Conservation (phyloP, 2,329 filamentous ascomycete species). For the Trichoderma aggressivum region DNA sequence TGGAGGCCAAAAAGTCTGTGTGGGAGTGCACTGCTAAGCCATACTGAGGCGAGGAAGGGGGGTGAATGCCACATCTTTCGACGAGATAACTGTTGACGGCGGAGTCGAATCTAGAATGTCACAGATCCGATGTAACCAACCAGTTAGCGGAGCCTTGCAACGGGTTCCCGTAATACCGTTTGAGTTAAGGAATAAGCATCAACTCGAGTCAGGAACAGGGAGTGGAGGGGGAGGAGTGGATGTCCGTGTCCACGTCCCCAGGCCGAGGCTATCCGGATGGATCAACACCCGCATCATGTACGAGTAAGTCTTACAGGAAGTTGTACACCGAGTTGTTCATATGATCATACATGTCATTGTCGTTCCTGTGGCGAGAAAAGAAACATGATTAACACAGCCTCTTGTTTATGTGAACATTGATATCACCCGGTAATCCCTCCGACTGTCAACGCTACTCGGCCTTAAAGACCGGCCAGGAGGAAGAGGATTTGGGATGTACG, state of each 20-base stretch:
- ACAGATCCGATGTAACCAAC: not conserved
- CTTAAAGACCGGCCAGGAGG: not conserved
- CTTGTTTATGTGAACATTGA: not conserved
- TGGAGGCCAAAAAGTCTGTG: constrained; percentile 79
- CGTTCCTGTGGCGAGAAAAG: constrained; percentile 57
- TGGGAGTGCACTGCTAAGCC: constrained; percentile 82
- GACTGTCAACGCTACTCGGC: not conserved
- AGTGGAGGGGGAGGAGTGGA: not conserved
- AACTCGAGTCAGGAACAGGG: not conserved
- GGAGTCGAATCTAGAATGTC: constrained; percentile 67
- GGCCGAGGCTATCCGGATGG: not conserved
- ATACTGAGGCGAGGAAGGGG: constrained; percentile 66
- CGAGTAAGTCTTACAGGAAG: constrained; percentile 54
- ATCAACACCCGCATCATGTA: not conserved
- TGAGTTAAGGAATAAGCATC: not conserved
- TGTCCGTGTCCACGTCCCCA: not conserved
- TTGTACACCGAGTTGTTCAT: constrained; percentile 90
- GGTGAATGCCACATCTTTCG: constrained; percentile 69
- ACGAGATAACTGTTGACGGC: constrained; percentile 88
- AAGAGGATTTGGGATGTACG: not conserved
- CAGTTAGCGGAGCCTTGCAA: not conserved
- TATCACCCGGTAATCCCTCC: not conserved
- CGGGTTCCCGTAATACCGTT: not conserved
- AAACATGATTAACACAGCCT: constrained; percentile 8
- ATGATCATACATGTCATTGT: constrained; percentile 94